These are phyloP conservation scores for Seiridium unicorne DNA, from an alignment of 2,329 filamentous ascomycete genomes.

Conservation along the genomic window DNA sequence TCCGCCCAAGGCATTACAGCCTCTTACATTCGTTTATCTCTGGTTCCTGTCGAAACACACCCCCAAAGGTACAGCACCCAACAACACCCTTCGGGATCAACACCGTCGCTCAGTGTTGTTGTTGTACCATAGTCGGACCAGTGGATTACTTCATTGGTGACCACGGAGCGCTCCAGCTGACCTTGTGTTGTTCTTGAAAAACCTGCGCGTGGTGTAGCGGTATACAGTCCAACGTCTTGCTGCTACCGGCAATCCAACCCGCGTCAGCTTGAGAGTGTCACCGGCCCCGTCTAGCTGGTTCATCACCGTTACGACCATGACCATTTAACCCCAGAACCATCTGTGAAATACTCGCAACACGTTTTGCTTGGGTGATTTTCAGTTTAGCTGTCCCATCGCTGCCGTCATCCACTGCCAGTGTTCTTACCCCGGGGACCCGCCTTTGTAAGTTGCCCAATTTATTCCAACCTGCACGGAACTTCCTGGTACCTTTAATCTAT, in stretches of 20 bases:
- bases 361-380: background rate
- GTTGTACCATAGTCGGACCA: background rate
- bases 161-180: background rate
- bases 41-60: background rate
- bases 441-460: background rate
- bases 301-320: background rate
- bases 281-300: background rate
- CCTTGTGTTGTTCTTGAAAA: background rate
- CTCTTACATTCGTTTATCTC: background rate
- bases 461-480: background rate
- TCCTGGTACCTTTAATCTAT: background rate
- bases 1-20: background rate
- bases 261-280: background rate
- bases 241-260: background rate
- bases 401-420: background rate
- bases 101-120: background rate
- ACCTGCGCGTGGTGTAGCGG: background rate
- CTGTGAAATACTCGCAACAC: background rate
- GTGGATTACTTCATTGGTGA: background rate
- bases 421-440: background rate
- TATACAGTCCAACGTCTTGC: background rate
- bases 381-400: background rate
- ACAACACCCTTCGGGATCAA: background rate
- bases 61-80: background rate
- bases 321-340: background rate